phyloP scores from a whole-genome alignment of 2,329 filamentous ascomycete genomes.

The Fusarium cyanostomum region DNA sequence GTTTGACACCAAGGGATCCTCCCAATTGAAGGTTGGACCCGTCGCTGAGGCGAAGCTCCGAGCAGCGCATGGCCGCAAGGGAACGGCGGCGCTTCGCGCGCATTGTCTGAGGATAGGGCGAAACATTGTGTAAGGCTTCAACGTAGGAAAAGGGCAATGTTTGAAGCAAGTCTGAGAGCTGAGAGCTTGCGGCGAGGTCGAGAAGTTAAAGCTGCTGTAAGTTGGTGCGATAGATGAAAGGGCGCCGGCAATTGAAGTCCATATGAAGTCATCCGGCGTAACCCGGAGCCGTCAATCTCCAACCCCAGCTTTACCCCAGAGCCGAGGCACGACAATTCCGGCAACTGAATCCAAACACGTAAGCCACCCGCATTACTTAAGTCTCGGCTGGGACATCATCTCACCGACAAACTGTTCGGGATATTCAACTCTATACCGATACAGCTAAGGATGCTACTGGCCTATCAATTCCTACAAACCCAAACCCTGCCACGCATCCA shows the following conservation, averaged over 20 bases:
- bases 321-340: conserved; percentile 26
- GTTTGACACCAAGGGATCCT: conserved; percentile 82
- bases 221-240: conserved; percentile 21
- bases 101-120: conserved; percentile 45
- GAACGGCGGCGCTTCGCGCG: conserved; percentile 35
- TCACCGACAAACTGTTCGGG: conserved; percentile 26
- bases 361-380: not conserved
- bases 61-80: conserved; percentile 40
- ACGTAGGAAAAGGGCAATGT: not conserved
- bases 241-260: conserved; percentile 37
- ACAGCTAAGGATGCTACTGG: conserved; percentile 9
- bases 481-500: conserved; percentile 16
- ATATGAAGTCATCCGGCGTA: conserved; percentile 46
- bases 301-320: conserved; percentile 43
- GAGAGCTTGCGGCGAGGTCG: conserved; percentile 1
- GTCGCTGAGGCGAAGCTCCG: conserved; percentile 51
- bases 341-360: conserved; percentile 14
- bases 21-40: conserved; percentile 78
- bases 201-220: conserved; percentile 34
- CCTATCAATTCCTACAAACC: conserved; percentile 13
- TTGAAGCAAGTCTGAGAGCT: not conserved
- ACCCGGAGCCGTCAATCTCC: conserved; percentile 40
- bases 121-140: conserved; percentile 40
- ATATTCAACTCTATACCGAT: conserved; percentile 27
- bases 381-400: conserved; percentile 16